Evolutionary conservation across 2,329 filamentous ascomycete species (phyloP), one percentile per base, ranked within the genome.

Genomic region (Cytospora mali): DNA sequence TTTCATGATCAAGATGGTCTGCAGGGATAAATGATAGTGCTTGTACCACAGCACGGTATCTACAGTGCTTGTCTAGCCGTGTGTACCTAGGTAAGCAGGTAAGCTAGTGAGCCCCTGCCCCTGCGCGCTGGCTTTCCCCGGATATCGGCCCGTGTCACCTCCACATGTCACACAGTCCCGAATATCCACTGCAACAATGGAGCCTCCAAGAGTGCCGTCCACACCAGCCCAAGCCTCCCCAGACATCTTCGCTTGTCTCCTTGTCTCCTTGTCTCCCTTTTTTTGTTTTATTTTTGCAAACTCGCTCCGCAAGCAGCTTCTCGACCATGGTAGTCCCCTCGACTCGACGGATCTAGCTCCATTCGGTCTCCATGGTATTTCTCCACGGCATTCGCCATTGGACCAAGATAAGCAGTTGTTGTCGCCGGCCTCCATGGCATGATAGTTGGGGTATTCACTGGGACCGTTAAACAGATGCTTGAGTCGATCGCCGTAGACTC

Each of bases 391-490:
- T 9, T 18, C 3, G 1, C 6, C 39, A 21, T n/a, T 42, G 18
- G n/a, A 11, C 57, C 48, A 42, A 33, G 16, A 46, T n/a, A 27
- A 21, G 35, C n/a, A n/a, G n/a, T n/a, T n/a, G n/a, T n/a, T n/a
- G n/a, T n/a, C n/a, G n/a, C n/a, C n/a, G n/a, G n/a, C n/a, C n/a
- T n/a, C n/a, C n/a, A n/a, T n/a, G n/a, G n/a, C n/a, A n/a, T n/a
- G n/a, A n/a, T n/a, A n/a, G n/a, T n/a, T n/a, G n/a, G n/a, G n/a
- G n/a, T n/a, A n/a, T n/a, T 31, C 31, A 25, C 23, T 6, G 21
- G 25, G 25, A 27, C 56, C 56, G 48, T 52, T 52, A 48, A 29
- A n/a, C n/a, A n/a, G n/a, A n/a, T n/a, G n/a, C n/a, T n/a, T n/a
- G n/a, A n/a, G n/a, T n/a, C n/a, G n/a, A n/a, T n/a, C n/a, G n/a